A percentile compares a stretch with the other conserved stretches of the same genome.
These are phyloP conservation scores for Penicillium sp. DNA, from an alignment of 2,329 filamentous ascomycete genomes.

Conservation along the genomic window DNA sequence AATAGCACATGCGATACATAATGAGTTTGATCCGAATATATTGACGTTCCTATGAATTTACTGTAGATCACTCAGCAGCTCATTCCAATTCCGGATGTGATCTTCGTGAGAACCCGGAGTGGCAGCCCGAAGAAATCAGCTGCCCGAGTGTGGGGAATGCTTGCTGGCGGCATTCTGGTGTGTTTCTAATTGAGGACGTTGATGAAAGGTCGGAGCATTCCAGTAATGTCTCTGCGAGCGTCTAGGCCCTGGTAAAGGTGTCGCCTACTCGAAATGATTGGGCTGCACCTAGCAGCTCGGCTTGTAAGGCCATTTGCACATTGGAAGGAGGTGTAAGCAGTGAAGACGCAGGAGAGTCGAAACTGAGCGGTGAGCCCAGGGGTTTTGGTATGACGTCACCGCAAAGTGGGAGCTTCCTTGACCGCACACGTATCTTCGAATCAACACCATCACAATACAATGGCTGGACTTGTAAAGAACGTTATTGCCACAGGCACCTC, in stretches of 20 bases:
- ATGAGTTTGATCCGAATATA: neutral
- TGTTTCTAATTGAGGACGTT: neutral
- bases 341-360: neutral
- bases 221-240: neutral
- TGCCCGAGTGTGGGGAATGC: neutral
- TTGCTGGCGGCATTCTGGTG: neutral
- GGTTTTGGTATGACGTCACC: neutral
- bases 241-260: neutral
- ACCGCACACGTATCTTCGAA: neutral
- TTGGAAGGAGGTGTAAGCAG: neutral
- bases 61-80: neutral
- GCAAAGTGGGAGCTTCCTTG: neutral
- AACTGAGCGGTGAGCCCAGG: neutral
- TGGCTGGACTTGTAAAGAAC: constrained; percentile 18
- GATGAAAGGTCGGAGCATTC: neutral
- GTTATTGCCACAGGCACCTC: constrained; percentile 24
- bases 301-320: neutral
- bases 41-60: neutral
- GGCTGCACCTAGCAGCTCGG: too few species aligned
- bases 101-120: neutral
- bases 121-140: neutral
- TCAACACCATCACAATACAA: constrained; percentile 1
- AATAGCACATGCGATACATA: neutral
- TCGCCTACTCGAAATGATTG: too few species aligned
- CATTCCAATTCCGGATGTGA: neutral